phyloP scores from a whole-genome alignment of 2,329 filamentous ascomycete species.

The Ophiognomonia clavigignenti-juglandacearum region DNA sequence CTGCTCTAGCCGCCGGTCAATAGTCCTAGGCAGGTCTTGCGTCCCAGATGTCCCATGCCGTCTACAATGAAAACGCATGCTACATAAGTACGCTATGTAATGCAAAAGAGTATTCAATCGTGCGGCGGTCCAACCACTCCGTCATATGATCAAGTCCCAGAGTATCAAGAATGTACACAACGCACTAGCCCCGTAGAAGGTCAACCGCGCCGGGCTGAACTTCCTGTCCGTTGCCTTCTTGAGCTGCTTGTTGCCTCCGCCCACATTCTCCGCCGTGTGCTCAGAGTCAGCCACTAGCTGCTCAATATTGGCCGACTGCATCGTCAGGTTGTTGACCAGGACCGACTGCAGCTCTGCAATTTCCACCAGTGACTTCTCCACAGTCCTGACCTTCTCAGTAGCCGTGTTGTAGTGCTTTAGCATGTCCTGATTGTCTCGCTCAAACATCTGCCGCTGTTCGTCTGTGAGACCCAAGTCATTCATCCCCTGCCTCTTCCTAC shows the following conservation, averaged over 20 bases:
- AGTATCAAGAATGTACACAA: constrained; percentile 69
- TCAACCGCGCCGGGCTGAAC: constrained; percentile 65
- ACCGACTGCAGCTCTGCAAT: constrained; percentile 90
- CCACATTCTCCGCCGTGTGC: constrained; percentile 79
- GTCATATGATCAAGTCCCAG: constrained; percentile 65
- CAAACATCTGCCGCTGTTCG: constrained; percentile 90
- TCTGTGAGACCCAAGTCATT: constrained; percentile 62
- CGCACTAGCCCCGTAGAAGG: constrained; percentile 75
- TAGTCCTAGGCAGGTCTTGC: too few species aligned
- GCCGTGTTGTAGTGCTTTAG: constrained; percentile 89
- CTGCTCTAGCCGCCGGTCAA: too few species aligned
- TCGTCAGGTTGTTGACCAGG: constrained; percentile 77
- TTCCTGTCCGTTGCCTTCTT: constrained; percentile 72
- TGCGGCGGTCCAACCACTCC: background rate
- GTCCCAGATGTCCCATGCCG: too few species aligned
- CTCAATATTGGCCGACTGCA: constrained; percentile 84
- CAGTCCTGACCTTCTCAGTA: constrained; percentile 88
- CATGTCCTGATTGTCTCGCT: constrained; percentile 88
- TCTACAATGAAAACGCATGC: background rate
- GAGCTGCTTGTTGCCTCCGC: constrained; percentile 84
- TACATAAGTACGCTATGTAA: background rate
- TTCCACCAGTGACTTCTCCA: constrained; percentile 85
- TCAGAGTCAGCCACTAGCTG: constrained; percentile 81
- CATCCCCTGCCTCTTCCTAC: constrained; percentile 20
- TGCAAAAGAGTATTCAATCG: background rate